Evolutionary conservation across 2,329 filamentous ascomycete species (phyloP).

Genomic region (Pestalotiopsis sp.): DNA sequence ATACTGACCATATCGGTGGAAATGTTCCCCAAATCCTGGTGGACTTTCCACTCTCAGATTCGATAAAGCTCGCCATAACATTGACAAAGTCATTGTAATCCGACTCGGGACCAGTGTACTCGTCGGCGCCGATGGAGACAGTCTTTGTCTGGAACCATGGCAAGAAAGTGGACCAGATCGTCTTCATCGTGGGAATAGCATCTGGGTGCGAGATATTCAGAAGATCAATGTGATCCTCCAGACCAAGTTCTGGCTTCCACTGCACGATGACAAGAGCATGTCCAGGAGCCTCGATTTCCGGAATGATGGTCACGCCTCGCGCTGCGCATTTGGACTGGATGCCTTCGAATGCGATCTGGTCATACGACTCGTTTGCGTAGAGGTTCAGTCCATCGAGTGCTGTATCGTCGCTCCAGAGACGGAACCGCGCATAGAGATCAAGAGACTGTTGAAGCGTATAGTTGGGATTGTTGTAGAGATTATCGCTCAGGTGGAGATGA

Average conservation of each 20-base stretch:
- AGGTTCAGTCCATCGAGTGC: constrained; percentile 52
- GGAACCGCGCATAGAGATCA: constrained; percentile 57
- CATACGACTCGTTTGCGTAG: constrained; percentile 57
- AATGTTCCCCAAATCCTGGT: constrained; percentile 61
- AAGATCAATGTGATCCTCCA: constrained; percentile 48
- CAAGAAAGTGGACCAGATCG: constrained; percentile 55
- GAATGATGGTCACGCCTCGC: constrained; percentile 59
- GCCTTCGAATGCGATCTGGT: constrained; percentile 49
- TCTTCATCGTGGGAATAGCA: constrained; percentile 53
- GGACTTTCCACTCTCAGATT: constrained; percentile 38
- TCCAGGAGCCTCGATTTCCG: constrained; percentile 62
- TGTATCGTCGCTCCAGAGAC: constrained; percentile 51
- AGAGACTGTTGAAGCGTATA: constrained; percentile 50
- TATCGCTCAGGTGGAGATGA: constrained; percentile 61
- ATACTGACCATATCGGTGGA: constrained; percentile 40
- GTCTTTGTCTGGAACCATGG: constrained; percentile 59
- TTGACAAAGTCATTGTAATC: constrained; percentile 58
- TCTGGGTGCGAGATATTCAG: constrained; percentile 59
- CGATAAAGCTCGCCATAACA: constrained; percentile 50
- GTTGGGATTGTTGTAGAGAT: constrained; percentile 51
- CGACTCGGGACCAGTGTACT: constrained; percentile 48
- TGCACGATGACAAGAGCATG: constrained; percentile 59
- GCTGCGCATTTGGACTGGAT: constrained; percentile 55
- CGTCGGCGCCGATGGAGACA: constrained; percentile 59
- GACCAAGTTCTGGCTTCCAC: constrained; percentile 59